phyloP scores from a whole-genome alignment of 495 filamentous ascomycete species.

The Penicillium bialowiezense region DNA sequence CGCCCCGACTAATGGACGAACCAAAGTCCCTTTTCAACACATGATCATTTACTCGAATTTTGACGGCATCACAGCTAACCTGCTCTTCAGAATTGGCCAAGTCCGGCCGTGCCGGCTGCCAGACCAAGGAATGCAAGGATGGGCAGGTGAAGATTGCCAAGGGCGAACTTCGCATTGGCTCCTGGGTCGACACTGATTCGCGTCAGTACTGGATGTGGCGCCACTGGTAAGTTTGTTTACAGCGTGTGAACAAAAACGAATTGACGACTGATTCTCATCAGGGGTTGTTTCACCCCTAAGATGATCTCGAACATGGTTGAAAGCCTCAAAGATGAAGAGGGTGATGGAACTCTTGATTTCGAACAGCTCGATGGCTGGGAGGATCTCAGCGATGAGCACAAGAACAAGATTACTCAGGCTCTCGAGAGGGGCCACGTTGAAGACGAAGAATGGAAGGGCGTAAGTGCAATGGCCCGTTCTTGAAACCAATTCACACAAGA shows the following conservation, averaged over 20 bases:
- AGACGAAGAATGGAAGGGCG: constrained; percentile 75
- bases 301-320: constrained; percentile 52
- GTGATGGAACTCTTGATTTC: constrained; percentile 21
- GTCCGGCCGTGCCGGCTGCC: constrained; percentile 63
- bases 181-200: constrained; percentile 54
- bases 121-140: constrained; percentile 65
- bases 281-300: constrained; percentile 77
- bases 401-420: constrained; percentile 61
- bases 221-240: constrained; percentile 64
- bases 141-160: constrained; percentile 66
- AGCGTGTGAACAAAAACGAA: neutral
- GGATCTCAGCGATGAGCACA: constrained; percentile 57
- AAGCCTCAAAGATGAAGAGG: constrained; percentile 23
- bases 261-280: constrained; percentile 24
- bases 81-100: constrained; percentile 53
- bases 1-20: too few relatives aligned
- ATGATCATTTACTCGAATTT: too few relatives aligned
- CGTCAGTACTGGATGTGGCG: constrained; percentile 61
- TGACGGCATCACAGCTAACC: constrained; percentile 15
- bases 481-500: neutral
- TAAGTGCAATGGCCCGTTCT: constrained; percentile 41
- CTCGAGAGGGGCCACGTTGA: constrained; percentile 70
- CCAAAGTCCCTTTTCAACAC: too few relatives aligned
- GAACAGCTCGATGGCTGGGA: constrained; percentile 67
- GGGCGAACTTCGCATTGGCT: constrained; percentile 69